Conservation (phyloP, 768 basidiomycete genomes). For the Mycena galopus region DNA sequence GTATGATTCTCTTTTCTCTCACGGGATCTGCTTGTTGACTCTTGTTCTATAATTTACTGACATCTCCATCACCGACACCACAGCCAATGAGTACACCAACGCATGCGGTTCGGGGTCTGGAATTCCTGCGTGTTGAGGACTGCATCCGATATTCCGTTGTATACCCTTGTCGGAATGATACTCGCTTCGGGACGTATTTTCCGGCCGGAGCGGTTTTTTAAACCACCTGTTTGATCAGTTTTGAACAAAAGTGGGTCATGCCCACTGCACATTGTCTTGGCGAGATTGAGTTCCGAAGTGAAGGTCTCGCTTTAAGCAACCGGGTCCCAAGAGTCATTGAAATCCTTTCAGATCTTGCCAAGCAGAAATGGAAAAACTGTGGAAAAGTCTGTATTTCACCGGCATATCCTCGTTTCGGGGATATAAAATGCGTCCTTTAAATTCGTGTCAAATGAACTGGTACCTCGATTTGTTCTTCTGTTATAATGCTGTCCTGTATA, state of each 20-base stretch:
- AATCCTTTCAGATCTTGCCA: background rate
- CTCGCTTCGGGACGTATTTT: too few relatives aligned
- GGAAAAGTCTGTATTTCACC: background rate
- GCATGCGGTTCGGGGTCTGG: conserved; percentile 38
- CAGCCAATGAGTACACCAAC: conserved; percentile 33
- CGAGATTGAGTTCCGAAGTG: background rate
- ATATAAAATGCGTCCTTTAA: background rate
- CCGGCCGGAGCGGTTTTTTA: too few relatives aligned
- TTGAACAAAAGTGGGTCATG: too few relatives aligned
- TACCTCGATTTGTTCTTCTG: background rate
- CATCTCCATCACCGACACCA: conserved; percentile 29
- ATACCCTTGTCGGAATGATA: too few relatives aligned
- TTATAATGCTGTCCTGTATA: background rate
- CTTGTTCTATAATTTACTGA: conserved; percentile 23
- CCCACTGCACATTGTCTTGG: background rate
- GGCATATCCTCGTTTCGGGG: background rate
- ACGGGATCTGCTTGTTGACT: background rate
- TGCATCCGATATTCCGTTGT: too few relatives aligned
- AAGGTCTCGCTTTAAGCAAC: background rate
- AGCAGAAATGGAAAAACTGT: background rate
- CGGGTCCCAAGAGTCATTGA: background rate
- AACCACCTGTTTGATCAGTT: too few relatives aligned
- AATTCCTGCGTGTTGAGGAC: too few relatives aligned
- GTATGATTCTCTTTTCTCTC: background rate
- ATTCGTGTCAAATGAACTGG: background rate